Evolutionary conservation across 768 basidiomycete genomes (phyloP).

Genomic region (Mycena floridula): DNA sequence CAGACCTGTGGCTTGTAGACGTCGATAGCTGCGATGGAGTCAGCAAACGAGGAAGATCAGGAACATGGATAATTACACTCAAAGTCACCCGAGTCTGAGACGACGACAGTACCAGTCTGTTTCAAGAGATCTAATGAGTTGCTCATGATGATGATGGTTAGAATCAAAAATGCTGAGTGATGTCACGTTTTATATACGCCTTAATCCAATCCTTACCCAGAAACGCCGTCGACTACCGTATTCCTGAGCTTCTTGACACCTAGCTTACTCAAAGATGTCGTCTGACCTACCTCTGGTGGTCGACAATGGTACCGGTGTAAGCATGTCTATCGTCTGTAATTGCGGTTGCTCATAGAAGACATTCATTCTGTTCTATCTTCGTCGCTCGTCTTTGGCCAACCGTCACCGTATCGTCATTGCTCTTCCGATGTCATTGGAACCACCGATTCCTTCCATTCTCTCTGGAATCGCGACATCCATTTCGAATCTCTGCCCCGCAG

Average conservation of each 20-base stretch:
- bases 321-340: constrained; percentile 21
- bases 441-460: too few species aligned
- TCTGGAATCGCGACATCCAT: constrained; percentile 7
- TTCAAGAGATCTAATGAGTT: constrained; percentile 83
- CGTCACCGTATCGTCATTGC: too few species aligned
- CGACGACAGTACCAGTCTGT: constrained; percentile 90
- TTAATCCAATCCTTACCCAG: too few species aligned
- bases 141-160: constrained; percentile 45
- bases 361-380: too few species aligned
- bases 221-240: too few species aligned
- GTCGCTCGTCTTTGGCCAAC: too few species aligned
- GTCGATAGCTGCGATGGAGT: constrained; percentile 66
- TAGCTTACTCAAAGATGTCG: constrained; percentile 33
- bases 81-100: constrained; percentile 97
- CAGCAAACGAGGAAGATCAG: constrained; percentile 2
- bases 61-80: constrained; percentile 44
- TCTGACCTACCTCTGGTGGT: constrained; percentile 61
- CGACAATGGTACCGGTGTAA: constrained; percentile 85
- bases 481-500: too few species aligned
- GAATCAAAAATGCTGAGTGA: too few species aligned
- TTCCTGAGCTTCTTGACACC: too few species aligned
- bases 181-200: too few species aligned
- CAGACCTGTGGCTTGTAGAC: constrained; percentile 89
- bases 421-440: too few species aligned
- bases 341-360: neutral